These are phyloP conservation scores for Reticulascus tulasneorum DNA, from an alignment of 2,329 filamentous ascomycete species.

Conservation along the genomic window DNA sequence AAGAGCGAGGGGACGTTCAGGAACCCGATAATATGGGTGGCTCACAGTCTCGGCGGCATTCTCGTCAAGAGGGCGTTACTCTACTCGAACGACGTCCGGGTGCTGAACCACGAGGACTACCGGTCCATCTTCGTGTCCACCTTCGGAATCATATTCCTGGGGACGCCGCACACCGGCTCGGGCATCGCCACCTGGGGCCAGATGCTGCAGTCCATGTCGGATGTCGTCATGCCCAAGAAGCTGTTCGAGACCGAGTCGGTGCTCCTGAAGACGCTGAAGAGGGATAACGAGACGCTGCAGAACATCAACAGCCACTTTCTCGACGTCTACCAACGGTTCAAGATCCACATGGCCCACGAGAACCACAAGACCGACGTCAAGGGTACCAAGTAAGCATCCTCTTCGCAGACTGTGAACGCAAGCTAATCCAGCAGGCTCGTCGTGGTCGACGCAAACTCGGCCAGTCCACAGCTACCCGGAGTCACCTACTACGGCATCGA, in stretches of 20 bases:
- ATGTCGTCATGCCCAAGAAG: slow-evolving; percentile 59
- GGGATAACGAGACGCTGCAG: slow-evolving; percentile 68
- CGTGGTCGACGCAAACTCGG: slow-evolving; percentile 67
- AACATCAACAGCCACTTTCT: slow-evolving; percentile 72
- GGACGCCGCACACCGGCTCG: slow-evolving; percentile 70
- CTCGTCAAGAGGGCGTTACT: slow-evolving; percentile 67
- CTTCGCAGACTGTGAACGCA: neutral
- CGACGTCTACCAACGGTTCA: slow-evolving; percentile 66
- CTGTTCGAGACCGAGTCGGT: slow-evolving; percentile 65
- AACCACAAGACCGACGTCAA: slow-evolving; percentile 67
- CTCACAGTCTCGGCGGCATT: slow-evolving; percentile 70
- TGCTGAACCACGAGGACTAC: slow-evolving; percentile 57
- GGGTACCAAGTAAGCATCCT: slow-evolving; percentile 44
- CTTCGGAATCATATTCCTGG: slow-evolving; percentile 72
- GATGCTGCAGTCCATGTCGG: slow-evolving; percentile 64
- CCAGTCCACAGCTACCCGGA: slow-evolving; percentile 64
- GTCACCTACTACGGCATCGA: slow-evolving; percentile 73
- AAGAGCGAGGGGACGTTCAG: slow-evolving; percentile 51
- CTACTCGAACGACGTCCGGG: slow-evolving; percentile 59
- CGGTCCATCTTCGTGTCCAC: slow-evolving; percentile 71
- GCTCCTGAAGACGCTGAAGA: slow-evolving; percentile 66
- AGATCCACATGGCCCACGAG: slow-evolving; percentile 74
- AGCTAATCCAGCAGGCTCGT: slow-evolving; percentile 34
- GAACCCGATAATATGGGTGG: slow-evolving; percentile 72
- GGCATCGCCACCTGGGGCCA: slow-evolving; percentile 65